Percentiles rank a stretch among this genome's conserved stretches.
Evolutionary conservation across 306 rosid genomes (phyloP).

Genomic region (Myrica gale): DNA sequence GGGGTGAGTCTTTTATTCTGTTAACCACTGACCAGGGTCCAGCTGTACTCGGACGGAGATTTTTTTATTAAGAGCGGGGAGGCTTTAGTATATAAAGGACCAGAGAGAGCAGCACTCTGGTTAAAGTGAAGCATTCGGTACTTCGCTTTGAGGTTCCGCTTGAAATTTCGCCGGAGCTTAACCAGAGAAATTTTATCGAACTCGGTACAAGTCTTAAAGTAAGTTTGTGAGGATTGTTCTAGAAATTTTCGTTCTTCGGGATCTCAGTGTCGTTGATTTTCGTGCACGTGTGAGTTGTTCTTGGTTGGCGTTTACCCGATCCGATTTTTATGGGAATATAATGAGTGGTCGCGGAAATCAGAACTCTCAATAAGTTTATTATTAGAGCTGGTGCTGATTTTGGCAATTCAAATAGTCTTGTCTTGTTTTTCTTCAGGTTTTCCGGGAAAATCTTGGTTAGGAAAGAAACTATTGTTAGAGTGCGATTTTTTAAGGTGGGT

Average conservation of each 20-base stretch:
- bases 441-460: conserved; percentile 13
- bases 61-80: neutral
- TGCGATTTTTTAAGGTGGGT: neutral
- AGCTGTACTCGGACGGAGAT: neutral
- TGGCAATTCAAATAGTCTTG: neutral
- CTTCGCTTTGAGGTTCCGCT: conserved; percentile 11
- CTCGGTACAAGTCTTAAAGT: conserved; percentile 17
- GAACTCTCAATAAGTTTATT: neutral
- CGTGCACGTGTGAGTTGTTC: conserved; percentile 19
- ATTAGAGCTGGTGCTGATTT: neutral
- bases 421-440: neutral
- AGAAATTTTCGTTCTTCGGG: conserved; percentile 11
- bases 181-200: neutral
- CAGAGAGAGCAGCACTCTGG: neutral
- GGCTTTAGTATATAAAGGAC: conserved; percentile 14
- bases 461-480: neutral
- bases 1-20: too few species aligned
- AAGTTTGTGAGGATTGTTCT: conserved; percentile 9
- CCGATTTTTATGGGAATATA: conserved; percentile 34
- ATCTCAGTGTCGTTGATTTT: conserved; percentile 15
- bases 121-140: conserved; percentile 10
- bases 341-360: conserved; percentile 19
- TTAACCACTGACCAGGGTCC: too few species aligned
- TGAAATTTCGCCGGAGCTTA: conserved; percentile 7
- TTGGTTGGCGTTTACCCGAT: conserved; percentile 27